These are phyloP conservation scores for Pichia nanzhaoensis DNA, from an alignment of 805 yeast species.

Conservation along the genomic window DNA sequence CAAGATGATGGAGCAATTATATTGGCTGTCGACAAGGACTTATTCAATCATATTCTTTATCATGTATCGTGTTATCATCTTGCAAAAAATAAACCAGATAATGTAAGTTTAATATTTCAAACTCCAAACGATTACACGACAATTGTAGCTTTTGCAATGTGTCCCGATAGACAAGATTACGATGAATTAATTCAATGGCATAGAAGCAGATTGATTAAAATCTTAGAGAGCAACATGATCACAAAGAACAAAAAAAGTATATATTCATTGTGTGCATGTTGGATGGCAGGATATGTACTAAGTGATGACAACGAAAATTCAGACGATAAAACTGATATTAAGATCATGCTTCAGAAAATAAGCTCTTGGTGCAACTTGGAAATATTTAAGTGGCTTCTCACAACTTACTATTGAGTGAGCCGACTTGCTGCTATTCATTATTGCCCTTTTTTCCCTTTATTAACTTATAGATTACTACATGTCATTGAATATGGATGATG, in stretches of 20 bases:
- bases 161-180: slow-evolving; percentile 5
- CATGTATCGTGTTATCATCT: slow-evolving; percentile 9
- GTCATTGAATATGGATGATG: background rate
- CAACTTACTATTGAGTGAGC: background rate
- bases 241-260: slow-evolving; percentile 9
- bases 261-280: slow-evolving; percentile 6
- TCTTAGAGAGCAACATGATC: slow-evolving; percentile 7
- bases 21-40: slow-evolving; percentile 9
- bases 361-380: slow-evolving; percentile 9
- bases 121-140: slow-evolving; percentile 7
- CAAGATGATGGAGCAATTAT: slow-evolving; percentile 9
- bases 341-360: slow-evolving; percentile 1
- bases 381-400: slow-evolving; percentile 9
- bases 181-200: slow-evolving; percentile 35
- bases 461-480: background rate
- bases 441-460: background rate
- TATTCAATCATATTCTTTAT: slow-evolving; percentile 5
- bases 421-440: too few species aligned
- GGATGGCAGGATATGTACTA: slow-evolving; percentile 9
- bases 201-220: slow-evolving; percentile 26
- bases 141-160: slow-evolving; percentile 11
- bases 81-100: slow-evolving; percentile 5
- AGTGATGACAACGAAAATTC: slow-evolving; percentile 4
- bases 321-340: background rate
- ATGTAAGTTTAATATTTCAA: slow-evolving; percentile 8